These are phyloP conservation scores for Boletus bicolor DNA, from an alignment of 768 basidiomycete genomes.

Conservation along the genomic window DNA sequence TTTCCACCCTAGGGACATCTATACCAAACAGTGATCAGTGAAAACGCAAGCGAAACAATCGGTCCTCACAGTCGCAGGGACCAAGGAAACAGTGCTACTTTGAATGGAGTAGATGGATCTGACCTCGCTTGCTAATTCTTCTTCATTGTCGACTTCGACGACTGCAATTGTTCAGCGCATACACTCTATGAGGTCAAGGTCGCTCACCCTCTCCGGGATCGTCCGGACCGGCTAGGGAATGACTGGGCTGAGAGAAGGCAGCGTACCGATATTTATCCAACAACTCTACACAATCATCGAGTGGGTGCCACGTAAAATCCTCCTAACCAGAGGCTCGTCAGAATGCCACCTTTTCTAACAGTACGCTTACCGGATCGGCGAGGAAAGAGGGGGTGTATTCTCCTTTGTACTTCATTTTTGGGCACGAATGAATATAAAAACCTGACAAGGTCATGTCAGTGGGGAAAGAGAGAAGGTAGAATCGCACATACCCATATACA, in stretches of 20 bases:
- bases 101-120: constrained; percentile 27
- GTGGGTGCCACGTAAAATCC: constrained; percentile 71
- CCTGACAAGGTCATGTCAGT: constrained; percentile 43
- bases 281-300: constrained; percentile 54
- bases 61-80: constrained; percentile 26
- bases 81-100: constrained; percentile 18
- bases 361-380: constrained; percentile 67
- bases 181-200: neutral
- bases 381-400: constrained; percentile 89
- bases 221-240: constrained; percentile 41
- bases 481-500: constrained; percentile 78
- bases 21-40: constrained; percentile 4
- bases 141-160: constrained; percentile 12
- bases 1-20: constrained; percentile 30
- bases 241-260: constrained; percentile 62
- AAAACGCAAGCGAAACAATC: neutral
- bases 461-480: neutral
- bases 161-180: constrained; percentile 16
- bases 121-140: constrained; percentile 18
- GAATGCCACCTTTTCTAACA: neutral
- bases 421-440: constrained; percentile 88
- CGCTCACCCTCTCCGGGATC: constrained; percentile 27
- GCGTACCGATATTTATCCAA: constrained; percentile 69
- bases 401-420: constrained; percentile 95
- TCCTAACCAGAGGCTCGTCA: constrained; percentile 45